Evolutionary conservation across 176 grass and related monocot species (phyloP), one percentile per base, ranked within the genome.

Genomic region (Juncus effusus): DNA sequence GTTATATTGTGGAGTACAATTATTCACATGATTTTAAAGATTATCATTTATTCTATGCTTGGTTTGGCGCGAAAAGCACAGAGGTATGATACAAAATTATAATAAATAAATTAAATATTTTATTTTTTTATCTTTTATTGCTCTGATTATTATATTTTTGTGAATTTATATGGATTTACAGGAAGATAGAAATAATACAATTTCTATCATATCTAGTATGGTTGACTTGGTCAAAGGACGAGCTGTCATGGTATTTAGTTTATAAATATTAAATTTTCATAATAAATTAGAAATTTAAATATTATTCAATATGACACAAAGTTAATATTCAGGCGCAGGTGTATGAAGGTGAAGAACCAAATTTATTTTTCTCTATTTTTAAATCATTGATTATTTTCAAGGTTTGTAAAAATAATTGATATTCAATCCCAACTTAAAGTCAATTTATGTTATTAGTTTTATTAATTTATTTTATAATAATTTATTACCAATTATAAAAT

Each of bases 341-440:
- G 16, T 76, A 74, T 37, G 87, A 96, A 72, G 79, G 80, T 42
- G 76, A 72, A 73, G 92, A 96, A 76, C 87, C 92, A 3, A 65
- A 83, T 42, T 63, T 81, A 3, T 91, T 96, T 65, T 89, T 96
- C 72, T 80, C 73, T 51, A 54, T 82, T 52, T 96, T 96, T 70
- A 85, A 84, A 56, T 85, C 79, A 61, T 54, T 96, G 63, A 88
- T 91, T 38, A 56, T 87, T 76, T 87, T 81, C 70, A 96, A 84
- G 92, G 92, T 96, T 74, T 19, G 58, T n/a, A 10, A 82, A n/a
- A 47, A 10, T 56, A 12, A 13, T 39, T 58, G 16, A 60, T 63
- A 62, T 78, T 19, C 10, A 57, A 4, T 44, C 15, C 51, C 45
- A 41, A 41, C 53, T 72, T 71, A 55, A 15, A 62, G 13, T 14